Base-by-base conservation (phyloP, 1,284 basidiomycete genomes). In the Ceratorhiza oryzae-sativae region DNA sequence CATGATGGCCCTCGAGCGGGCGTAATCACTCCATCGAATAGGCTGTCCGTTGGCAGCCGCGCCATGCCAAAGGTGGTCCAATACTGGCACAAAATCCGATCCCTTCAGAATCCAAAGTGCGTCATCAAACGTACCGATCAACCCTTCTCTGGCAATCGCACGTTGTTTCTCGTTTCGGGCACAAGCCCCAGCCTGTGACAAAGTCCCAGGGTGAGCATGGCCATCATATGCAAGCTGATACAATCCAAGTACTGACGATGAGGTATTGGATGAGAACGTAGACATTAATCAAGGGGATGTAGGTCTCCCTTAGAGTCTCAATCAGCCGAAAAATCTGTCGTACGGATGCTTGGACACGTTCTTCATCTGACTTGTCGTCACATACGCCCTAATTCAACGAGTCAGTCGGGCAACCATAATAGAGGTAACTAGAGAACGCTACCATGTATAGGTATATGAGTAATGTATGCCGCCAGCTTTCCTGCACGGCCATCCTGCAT, bases 41-140 rank as follows among this genome's bases (percentile, higher is more conserved):
- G 61, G 46, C 13, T 39, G 61, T 8, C 61, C 61, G 18, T 49
- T 39, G 12, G 34, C 61, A 2, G 61, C 61, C 2, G 30, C 61
- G 8, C 45, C 61, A 51, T 49, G 61, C 61, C 61, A 63, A 23
- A 63, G 34, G 32, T 63, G 61, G 34, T 63, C 59, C 20, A 61
- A 27, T 18, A 61, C 59, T 6, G 41, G 59, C 20, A 61, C 59
- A 42, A 61, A 61, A 46, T 45, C 49, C 2, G 49, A 46, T 27
- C 34, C 59, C 12, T 42, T 18, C 59, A 45, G 41, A 27, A 61
- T n/a, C 59, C 59, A 61, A 2, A 45, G 3, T 15, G 12, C 20
- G 46, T 30, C 3, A 15, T 61, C 34, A n/a, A 20, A 12, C 10
- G 41, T 18, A 15, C 10, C 8, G 10, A 9, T 20, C 12, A 61